Conservation (phyloP, 345 rosid species). For the Pistacia vera region DNA sequence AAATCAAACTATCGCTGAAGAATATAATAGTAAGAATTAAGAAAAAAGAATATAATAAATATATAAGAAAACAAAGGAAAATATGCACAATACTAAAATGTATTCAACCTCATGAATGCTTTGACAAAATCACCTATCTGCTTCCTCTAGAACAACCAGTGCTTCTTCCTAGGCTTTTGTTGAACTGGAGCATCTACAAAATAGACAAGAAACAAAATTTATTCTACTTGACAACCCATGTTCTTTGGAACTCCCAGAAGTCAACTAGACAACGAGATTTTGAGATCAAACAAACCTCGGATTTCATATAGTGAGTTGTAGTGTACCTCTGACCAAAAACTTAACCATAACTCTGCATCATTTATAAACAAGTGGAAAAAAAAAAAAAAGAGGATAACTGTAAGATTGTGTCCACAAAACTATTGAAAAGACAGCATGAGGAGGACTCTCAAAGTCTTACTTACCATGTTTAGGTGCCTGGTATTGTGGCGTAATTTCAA, state of each 20-base stretch:
- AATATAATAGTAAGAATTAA: neutral
- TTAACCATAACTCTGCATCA: slow-evolving; percentile 91
- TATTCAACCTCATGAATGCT: neutral
- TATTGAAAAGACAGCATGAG: neutral
- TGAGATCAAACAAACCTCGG: slow-evolving; percentile 54
- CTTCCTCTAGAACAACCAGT: slow-evolving; percentile 78
- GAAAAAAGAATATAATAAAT: neutral
- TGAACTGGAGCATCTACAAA: slow-evolving; percentile 65
- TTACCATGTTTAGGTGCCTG: slow-evolving; percentile 76
- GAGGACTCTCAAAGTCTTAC: slow-evolving; percentile 7
- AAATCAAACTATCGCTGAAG: neutral
- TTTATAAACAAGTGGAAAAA: neutral
- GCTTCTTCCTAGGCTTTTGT: slow-evolving; percentile 82
- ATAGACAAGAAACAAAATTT: slow-evolving; percentile 14
- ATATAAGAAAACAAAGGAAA: neutral
- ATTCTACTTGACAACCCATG: neutral
- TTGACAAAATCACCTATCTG: slow-evolving; percentile 8
- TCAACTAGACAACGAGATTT: neutral
- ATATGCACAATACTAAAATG: slow-evolving; percentile 9
- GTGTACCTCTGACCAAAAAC: slow-evolving; percentile 99
- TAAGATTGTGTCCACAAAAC: slow-evolving; percentile 2
- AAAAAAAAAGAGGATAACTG: neutral
- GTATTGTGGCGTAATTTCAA: slow-evolving; percentile 74
- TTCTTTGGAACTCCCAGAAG: slow-evolving; percentile 9
- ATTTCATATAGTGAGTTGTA: slow-evolving; percentile 90